Evolutionary conservation across 306 rosid species (phyloP).

Genomic region (Trifolium dubium): DNA sequence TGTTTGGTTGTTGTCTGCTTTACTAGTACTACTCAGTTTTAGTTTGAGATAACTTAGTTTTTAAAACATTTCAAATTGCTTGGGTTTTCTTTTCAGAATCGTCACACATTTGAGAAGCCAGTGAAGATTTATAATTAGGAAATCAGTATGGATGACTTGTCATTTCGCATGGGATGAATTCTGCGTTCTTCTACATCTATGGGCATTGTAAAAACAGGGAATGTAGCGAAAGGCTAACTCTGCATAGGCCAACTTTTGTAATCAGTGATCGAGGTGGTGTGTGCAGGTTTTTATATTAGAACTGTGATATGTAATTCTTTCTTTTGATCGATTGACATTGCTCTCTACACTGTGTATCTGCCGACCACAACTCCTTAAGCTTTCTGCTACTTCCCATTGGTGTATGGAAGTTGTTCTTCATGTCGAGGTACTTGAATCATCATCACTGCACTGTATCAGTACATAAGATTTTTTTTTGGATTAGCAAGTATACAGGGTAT

Average conservation of each 20-base stretch:
- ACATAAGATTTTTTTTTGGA: conserved; percentile 76
- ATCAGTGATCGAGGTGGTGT: conserved; percentile 52
- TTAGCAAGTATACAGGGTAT: conserved; percentile 71
- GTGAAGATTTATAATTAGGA: conserved; percentile 87
- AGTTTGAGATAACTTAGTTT: conserved; percentile 16
- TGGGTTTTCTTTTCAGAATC: conserved; percentile 66
- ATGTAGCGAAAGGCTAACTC: conserved; percentile 46
- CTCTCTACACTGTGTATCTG: conserved; percentile 52
- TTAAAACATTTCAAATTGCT: conserved; percentile 35
- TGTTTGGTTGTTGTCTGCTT: conserved; percentile 18
- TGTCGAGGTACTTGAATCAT: conserved; percentile 55
- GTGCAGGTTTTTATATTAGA: conserved; percentile 57
- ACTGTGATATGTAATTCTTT: conserved; percentile 71
- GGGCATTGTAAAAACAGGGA: conserved; percentile 49
- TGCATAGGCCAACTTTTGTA: conserved; percentile 55
- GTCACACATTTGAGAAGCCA: conserved; percentile 89
- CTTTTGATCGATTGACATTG: conserved; percentile 54
- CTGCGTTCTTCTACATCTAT: conserved; percentile 44
- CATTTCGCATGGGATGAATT: conserved; percentile 51
- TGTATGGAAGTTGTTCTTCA: conserved; percentile 53
- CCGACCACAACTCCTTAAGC: conserved; percentile 51
- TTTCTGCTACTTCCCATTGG: conserved; percentile 50
- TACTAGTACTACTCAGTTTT: not conserved
- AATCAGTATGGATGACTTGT: conserved; percentile 36
- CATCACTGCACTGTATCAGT: conserved; percentile 61